Percentiles rank a stretch among this genome's conserved stretches.
These are phyloP conservation scores for Amanita muscaria DNA, from an alignment of 768 basidiomycete species.

Conservation along the genomic window DNA sequence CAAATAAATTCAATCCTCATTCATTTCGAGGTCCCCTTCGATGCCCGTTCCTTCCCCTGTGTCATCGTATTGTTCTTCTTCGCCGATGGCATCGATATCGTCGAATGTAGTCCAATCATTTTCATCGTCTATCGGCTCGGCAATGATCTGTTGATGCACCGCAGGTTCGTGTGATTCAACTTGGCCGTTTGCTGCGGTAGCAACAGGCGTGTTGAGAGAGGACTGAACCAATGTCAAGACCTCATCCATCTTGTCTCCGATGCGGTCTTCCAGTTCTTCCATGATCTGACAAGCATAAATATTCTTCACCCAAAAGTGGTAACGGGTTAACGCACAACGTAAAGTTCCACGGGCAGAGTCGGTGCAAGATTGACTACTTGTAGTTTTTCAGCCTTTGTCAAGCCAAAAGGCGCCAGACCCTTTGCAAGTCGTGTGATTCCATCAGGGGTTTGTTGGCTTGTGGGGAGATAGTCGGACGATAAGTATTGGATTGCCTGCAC, in stretches of 20 bases:
- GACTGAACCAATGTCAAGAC: constrained; percentile 50
- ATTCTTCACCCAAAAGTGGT: not conserved
- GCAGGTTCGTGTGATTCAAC: not conserved
- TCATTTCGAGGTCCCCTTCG: constrained; percentile 66
- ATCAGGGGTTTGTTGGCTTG: constrained; percentile 50
- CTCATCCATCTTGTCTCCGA: constrained; percentile 60
- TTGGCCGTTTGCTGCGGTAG: constrained; percentile 9
- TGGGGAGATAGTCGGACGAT: constrained; percentile 65
- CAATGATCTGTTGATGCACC: constrained; percentile 13
- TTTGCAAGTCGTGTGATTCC: constrained; percentile 60
- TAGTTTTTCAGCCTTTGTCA: constrained; percentile 89
- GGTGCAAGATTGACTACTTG: constrained; percentile 90
- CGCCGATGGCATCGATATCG: constrained; percentile 32
- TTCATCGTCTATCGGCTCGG: too few species aligned
- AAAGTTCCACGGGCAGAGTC: constrained; percentile 73
- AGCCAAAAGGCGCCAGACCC: constrained; percentile 52
- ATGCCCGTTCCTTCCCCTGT: constrained; percentile 55
- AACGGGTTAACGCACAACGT: constrained; percentile 60
- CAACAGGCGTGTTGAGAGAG: constrained; percentile 1
- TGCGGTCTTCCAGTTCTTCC: constrained; percentile 83
- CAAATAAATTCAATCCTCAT: constrained; percentile 35
- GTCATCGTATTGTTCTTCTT: constrained; percentile 57
- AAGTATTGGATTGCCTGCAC: constrained; percentile 73
- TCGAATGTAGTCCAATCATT: constrained; percentile 20
- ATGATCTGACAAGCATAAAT: constrained; percentile 52